Percentiles rank a stretch among this genome's conserved stretches.
Conservation (phyloP, 106 monocot species). For the Dendrobium nobile region DNA sequence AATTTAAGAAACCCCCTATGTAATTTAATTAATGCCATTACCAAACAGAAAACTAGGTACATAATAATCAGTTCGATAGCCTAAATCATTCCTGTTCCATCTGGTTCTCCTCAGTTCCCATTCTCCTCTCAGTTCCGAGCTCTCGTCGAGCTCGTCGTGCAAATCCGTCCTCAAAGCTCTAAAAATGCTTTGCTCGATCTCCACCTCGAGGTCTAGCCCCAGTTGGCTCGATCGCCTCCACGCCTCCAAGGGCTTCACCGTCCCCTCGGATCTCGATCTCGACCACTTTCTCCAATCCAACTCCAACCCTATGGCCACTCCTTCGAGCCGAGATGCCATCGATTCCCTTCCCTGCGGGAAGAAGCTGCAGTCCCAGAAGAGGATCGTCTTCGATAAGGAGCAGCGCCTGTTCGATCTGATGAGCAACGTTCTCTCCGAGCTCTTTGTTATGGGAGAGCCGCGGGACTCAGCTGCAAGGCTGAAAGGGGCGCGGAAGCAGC, state of each 20-base stretch:
- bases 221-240: conserved; percentile 56
- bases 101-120: neutral
- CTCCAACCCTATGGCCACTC: conserved; percentile 17
- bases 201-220: conserved; percentile 9
- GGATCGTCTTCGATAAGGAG: neutral
- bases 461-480: too few relatives aligned
- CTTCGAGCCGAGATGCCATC: neutral
- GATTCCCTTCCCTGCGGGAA: neutral
- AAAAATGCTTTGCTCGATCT: conserved; percentile 8
- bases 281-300: conserved; percentile 21
- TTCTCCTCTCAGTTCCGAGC: neutral
- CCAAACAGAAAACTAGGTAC: too few relatives aligned
- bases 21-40: too few relatives aligned
- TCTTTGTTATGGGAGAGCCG: conserved; percentile 39
- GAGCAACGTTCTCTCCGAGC: conserved; percentile 35
- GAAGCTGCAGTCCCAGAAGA: neutral
- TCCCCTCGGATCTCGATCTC: conserved; percentile 26
- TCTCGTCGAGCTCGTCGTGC: neutral
- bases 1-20: too few relatives aligned
- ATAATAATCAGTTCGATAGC: too few relatives aligned
- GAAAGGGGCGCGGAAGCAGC: conserved; percentile 37
- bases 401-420: conserved; percentile 20
- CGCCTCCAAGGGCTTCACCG: conserved; percentile 28
- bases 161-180: neutral
- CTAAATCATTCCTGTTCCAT: too few relatives aligned